Base-by-base conservation (phyloP, 208 protist genomes). In the Porcisia deanei region DNA sequence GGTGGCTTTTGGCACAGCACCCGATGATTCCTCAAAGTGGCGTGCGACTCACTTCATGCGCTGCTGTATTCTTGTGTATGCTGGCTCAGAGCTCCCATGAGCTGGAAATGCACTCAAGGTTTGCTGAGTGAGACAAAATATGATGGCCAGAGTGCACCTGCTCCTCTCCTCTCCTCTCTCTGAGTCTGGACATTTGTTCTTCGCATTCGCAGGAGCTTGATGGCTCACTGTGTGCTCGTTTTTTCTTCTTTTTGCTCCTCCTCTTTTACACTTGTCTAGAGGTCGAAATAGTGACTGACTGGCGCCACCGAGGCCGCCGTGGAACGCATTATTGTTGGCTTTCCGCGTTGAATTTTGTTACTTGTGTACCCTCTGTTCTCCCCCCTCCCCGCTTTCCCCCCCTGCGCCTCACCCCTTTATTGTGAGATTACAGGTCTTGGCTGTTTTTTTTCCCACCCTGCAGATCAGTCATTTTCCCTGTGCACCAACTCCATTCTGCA, bases 71-170 rank as follows among this genome's bases (percentile, higher is more conserved):
- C 58, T n/a, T 78, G 30, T 95, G 91, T 71, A 87, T 92, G 78
- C 68, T 93, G 34, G 82, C 88, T 4, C 91, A 95, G 75, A 77
- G 92, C 25, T 77, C 91, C 39, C 73, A 83, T 69, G 81, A 92
- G 78, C 88, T 93, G 73, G 81, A 85, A n/a, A 76, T 68, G 61
- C 65, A 75, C 25, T 71, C 80, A 39, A 88, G 87, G 57, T 78
- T 82, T 2, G 83, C 59, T 39, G 61, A 41, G 18, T 39, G 43
- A 9, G 16, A 30, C 57, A 52, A 53, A 14, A 12, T 5, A 52
- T 52, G 47, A 5, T 52, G 4, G 16, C 14, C 57, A 60, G 57
- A 25, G 22, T 60, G 7, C 25, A 22, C 14, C 16, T 60, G 57
- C 57, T 30, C 25, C 20, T 60, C 57, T 30, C 30, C 30, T 30